Evolutionary conservation across 176 grass and related monocot genomes (phyloP).

Genomic region (Oryza glumipatula): DNA sequence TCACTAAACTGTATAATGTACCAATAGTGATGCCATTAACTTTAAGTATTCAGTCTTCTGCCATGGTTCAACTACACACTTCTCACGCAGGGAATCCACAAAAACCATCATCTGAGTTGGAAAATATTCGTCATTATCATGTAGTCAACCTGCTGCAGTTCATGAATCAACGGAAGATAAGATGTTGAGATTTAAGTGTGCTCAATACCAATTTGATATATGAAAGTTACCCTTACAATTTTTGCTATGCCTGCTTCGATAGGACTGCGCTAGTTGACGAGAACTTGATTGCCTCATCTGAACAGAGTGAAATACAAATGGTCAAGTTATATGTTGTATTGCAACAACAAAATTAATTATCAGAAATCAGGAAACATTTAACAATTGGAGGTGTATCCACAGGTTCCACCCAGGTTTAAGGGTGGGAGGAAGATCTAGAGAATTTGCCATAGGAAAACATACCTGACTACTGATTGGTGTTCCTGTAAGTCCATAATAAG

Average conservation of each 20-base stretch:
- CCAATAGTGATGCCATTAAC: background rate
- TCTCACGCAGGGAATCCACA: conserved; percentile 1
- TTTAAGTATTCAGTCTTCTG: background rate
- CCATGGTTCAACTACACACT: background rate
- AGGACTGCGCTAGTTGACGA: background rate
- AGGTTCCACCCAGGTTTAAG: background rate
- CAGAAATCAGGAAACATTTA: background rate
- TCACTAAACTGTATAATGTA: background rate
- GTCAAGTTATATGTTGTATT: background rate
- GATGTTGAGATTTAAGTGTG: background rate
- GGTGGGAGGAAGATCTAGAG: background rate
- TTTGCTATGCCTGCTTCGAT: conserved; percentile 38
- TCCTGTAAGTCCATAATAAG: conserved; percentile 22
- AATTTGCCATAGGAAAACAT: background rate
- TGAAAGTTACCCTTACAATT: conserved; percentile 42
- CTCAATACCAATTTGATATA: background rate
- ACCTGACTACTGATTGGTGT: conserved; percentile 26
- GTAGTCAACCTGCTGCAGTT: background rate
- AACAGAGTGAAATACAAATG: background rate
- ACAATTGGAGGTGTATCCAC: background rate
- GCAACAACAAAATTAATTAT: background rate
- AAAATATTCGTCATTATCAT: background rate
- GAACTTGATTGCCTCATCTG: conserved; percentile 48
- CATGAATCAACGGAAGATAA: background rate
- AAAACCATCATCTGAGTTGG: background rate